These are phyloP conservation scores for Warburgia ugandensis DNA, from an alignment of 164 flowering plant species.

Conservation along the genomic window DNA sequence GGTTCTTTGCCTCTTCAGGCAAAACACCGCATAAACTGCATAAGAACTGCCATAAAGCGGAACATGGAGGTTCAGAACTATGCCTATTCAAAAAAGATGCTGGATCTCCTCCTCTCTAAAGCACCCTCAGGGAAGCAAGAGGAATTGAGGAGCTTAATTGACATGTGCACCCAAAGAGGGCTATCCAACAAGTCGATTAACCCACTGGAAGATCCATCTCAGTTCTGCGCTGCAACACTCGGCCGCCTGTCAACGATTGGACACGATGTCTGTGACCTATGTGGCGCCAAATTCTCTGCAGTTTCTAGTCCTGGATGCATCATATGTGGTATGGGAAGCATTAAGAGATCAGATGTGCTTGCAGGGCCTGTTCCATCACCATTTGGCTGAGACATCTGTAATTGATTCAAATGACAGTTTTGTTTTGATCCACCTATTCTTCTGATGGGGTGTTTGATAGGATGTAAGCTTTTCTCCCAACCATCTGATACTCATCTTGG, in stretches of 20 bases:
- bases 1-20: conserved; percentile 92
- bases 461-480: too few relatives aligned
- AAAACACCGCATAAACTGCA: conserved; percentile 88
- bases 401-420: too few relatives aligned
- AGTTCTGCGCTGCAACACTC: conserved; percentile 92
- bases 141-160: conserved; percentile 81
- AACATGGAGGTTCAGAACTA: conserved; percentile 98
- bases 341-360: conserved; percentile 91
- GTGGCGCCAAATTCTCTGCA: conserved; percentile 98
- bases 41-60: conserved; percentile 90
- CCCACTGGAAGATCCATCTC: conserved; percentile 95
- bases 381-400: conserved; percentile 54
- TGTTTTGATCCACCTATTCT: too few relatives aligned
- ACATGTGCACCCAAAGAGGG: conserved; percentile 89
- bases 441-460: too few relatives aligned
- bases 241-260: conserved; percentile 98
- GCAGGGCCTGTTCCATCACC: conserved; percentile 78
- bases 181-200: conserved; percentile 89
- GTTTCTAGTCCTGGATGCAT: conserved; percentile 88
- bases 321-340: conserved; percentile 99
- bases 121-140: conserved; percentile 95
- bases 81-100: conserved; percentile 94
- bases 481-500: too few relatives aligned
- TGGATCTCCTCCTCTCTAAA: conserved; percentile 84
- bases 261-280: conserved; percentile 93